Evolutionary conservation across 2,329 filamentous ascomycete species (phyloP).

Genomic region (Cladorrhinum sp.): DNA sequence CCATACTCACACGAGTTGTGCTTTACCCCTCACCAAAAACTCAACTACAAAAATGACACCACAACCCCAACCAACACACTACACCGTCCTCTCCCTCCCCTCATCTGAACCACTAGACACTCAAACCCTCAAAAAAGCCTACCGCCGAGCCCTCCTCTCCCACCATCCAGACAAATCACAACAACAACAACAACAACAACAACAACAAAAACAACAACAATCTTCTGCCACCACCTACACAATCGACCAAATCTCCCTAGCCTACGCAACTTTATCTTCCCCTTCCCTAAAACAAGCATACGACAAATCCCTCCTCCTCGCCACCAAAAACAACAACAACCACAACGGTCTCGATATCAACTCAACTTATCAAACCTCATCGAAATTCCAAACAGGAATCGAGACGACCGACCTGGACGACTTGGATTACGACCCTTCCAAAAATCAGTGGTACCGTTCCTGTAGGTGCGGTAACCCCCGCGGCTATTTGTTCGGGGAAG

Average conservation of each 20-base stretch:
- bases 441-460: slow-evolving; percentile 48
- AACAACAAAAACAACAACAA: slow-evolving; percentile 41
- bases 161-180: slow-evolving; percentile 61
- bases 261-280: slow-evolving; percentile 55
- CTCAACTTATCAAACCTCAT: slow-evolving; percentile 20
- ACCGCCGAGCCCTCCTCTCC: slow-evolving; percentile 60
- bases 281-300: slow-evolving; percentile 50
- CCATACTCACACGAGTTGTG: too few species aligned
- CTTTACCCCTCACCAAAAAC: not conserved
- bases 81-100: slow-evolving; percentile 58
- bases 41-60: not conserved
- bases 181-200: slow-evolving; percentile 56
- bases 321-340: slow-evolving; percentile 21
- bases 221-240: too few species aligned
- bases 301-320: slow-evolving; percentile 46
- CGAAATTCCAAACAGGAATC: slow-evolving; percentile 54
- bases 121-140: slow-evolving; percentile 57
- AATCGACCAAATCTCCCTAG: slow-evolving; percentile 62
- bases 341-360: not conserved
- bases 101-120: slow-evolving; percentile 44
- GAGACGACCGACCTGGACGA: slow-evolving; percentile 66
- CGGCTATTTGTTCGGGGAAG: slow-evolving; percentile 58
- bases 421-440: slow-evolving; percentile 48
- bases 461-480: slow-evolving; percentile 64
- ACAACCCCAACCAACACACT: slow-evolving; percentile 55